Conservation (phyloP, 208 protist species). For the Leishmania martiniquensis region DNA sequence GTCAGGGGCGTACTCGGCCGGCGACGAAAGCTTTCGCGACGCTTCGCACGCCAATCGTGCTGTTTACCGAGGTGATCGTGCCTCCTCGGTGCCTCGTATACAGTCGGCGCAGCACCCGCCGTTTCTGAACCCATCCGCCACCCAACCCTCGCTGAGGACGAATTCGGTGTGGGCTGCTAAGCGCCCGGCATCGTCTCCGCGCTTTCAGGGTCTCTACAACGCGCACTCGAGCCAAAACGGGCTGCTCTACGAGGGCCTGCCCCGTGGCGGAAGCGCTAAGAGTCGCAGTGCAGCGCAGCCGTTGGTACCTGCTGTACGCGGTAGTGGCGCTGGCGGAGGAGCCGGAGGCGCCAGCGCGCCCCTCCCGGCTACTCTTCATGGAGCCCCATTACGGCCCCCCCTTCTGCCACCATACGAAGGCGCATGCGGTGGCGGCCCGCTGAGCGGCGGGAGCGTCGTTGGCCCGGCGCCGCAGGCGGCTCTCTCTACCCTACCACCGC, state of each 20-base stretch:
- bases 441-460: background rate
- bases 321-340: background rate
- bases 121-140: background rate
- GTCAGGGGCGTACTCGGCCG: background rate
- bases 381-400: background rate
- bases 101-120: background rate
- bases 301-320: background rate
- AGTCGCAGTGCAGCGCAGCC: background rate
- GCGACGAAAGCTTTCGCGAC: background rate
- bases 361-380: background rate
- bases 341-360: background rate
- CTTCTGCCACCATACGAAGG: background rate
- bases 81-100: background rate
- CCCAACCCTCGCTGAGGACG: background rate
- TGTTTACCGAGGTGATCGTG: background rate
- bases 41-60: background rate
- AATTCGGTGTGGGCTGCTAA: background rate
- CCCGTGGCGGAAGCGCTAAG: background rate
- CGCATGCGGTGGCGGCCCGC: background rate
- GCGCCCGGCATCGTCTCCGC: background rate
- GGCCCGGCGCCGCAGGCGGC: background rate
- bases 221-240: background rate
- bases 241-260: constrained; percentile 9
- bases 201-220: background rate
- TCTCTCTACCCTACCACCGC: background rate